phyloP scores from a whole-genome alignment of 257 asterid species.

The Solanum ossicruentum region DNA sequence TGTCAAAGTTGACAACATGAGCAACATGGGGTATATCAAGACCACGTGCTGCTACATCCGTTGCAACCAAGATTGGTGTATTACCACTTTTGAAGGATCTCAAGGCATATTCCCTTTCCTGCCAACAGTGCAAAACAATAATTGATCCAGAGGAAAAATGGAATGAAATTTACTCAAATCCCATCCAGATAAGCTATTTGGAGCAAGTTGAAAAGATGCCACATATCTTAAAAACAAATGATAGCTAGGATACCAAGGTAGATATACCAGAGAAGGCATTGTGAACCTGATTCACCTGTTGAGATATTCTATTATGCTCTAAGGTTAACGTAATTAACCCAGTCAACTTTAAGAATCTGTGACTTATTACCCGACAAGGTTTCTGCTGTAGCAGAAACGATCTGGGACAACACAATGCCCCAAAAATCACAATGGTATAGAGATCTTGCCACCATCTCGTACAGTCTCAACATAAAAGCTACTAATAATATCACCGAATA shows the following conservation, averaged over 20 bases:
- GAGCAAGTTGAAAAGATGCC: background rate
- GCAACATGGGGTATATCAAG: slow-evolving; percentile 97
- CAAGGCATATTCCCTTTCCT: slow-evolving; percentile 86
- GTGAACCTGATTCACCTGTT: background rate
- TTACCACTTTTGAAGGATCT: slow-evolving; percentile 78
- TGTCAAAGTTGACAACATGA: slow-evolving; percentile 87
- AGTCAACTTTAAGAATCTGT: background rate
- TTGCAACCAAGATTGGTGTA: slow-evolving; percentile 86
- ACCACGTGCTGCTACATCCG: slow-evolving; percentile 97
- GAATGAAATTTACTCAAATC: background rate
- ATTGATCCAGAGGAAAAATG: background rate
- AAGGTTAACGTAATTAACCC: background rate
- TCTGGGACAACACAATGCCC: background rate
- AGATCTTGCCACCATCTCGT: background rate
- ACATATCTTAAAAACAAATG: background rate
- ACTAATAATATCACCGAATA: background rate
- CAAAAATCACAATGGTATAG: background rate
- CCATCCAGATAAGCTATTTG: background rate
- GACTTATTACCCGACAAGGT: background rate
- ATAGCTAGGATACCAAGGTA: background rate
- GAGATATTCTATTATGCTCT: background rate
- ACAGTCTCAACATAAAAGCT: background rate
- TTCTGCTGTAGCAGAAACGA: background rate
- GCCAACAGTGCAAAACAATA: slow-evolving; percentile 7
- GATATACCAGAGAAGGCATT: background rate